Evolutionary conservation across 805 yeast species (phyloP).

Genomic region (Saccharomycopsis babjevae): DNA sequence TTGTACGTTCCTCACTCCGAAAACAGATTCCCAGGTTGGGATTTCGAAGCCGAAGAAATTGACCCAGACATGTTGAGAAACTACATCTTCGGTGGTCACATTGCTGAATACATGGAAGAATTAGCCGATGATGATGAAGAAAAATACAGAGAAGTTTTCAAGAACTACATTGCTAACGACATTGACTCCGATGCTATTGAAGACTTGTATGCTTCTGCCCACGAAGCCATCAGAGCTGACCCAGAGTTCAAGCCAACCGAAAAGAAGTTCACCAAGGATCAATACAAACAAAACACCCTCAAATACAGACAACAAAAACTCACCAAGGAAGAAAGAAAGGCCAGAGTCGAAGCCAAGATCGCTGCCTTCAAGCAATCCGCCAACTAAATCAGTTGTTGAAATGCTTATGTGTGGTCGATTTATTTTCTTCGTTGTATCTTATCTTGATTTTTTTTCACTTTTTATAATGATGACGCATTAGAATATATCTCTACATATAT

Average conservation of each 20-base stretch:
- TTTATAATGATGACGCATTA: background rate
- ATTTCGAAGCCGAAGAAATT: conserved; percentile 95
- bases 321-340: conserved; percentile 85
- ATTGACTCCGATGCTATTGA: conserved; percentile 94
- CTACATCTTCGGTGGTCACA: conserved; percentile 99
- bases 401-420: background rate
- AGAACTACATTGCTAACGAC: conserved; percentile 93
- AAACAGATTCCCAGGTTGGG: conserved; percentile 99
- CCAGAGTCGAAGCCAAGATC: conserved; percentile 85
- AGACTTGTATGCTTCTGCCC: conserved; percentile 92
- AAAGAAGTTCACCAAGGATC: conserved; percentile 92
- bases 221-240: conserved; percentile 91
- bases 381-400: conserved; percentile 4
- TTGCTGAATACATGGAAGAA: conserved; percentile 99
- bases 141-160: conserved; percentile 93
- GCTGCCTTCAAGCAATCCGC: conserved; percentile 61
- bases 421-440: background rate
- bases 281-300: conserved; percentile 94
- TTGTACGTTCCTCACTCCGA: conserved; percentile 98
- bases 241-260: conserved; percentile 84
- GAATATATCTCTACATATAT: background rate
- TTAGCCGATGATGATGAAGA: conserved; percentile 99
- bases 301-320: conserved; percentile 83
- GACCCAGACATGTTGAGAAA: conserved; percentile 96
- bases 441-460: background rate